Evolutionary conservation across 1,139 yeast genomes (phyloP).

Genomic region (Ogataea hybrid): DNA sequence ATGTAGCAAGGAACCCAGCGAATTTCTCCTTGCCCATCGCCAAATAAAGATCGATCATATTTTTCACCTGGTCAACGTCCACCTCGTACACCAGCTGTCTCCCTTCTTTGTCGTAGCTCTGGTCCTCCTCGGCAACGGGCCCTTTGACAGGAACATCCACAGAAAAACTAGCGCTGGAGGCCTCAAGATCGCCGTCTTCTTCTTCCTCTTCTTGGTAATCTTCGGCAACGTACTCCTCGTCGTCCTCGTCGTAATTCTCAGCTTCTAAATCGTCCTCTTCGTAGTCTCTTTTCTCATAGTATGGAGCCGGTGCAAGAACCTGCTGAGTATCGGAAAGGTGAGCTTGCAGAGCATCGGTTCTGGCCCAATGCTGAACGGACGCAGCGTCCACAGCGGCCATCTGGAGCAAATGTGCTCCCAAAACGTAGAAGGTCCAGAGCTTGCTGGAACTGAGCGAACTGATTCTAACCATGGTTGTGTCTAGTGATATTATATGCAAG

Average conservation of each 20-base stretch:
- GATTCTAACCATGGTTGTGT: slow-evolving; percentile 5
- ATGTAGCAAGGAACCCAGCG: slow-evolving; percentile 28
- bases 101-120: slow-evolving; percentile 21
- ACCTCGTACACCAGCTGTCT: slow-evolving; percentile 22
- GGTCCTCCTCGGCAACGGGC: slow-evolving; percentile 22
- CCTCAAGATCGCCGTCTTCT: slow-evolving; percentile 8
- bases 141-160: slow-evolving; percentile 25
- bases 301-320: not conserved
- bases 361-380: slow-evolving; percentile 12
- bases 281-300: slow-evolving; percentile 5
- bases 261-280: slow-evolving; percentile 8
- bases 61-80: slow-evolving; percentile 24
- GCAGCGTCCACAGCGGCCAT: slow-evolving; percentile 2
- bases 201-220: slow-evolving; percentile 3
- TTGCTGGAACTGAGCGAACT: slow-evolving; percentile 2
- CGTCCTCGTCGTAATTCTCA: slow-evolving; percentile 7
- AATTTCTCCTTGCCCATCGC: slow-evolving; percentile 27
- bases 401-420: slow-evolving; percentile 7
- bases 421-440: slow-evolving; percentile 3
- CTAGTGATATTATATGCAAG: not conserved
- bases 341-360: not conserved
- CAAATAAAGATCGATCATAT: slow-evolving; percentile 20
- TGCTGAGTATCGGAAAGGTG: not conserved
- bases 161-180: slow-evolving; percentile 4
- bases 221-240: slow-evolving; percentile 2